A percentile compares a stretch with the other conserved stretches of the same genome.
Evolutionary conservation across 768 basidiomycete species (phyloP).

Genomic region (Dacryopinax spathularia): DNA sequence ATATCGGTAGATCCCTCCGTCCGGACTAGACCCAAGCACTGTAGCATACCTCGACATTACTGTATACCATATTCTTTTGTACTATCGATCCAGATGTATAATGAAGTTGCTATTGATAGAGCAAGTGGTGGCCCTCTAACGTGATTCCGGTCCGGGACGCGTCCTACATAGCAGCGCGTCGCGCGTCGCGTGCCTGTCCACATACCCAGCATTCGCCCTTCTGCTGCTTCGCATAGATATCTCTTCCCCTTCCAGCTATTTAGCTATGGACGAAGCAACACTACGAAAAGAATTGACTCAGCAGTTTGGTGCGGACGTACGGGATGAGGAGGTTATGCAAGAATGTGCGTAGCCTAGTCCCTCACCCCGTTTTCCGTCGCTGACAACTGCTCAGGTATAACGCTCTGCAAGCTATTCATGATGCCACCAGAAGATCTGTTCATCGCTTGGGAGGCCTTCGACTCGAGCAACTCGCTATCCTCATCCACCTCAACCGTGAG

Average conservation of each 20-base stretch:
- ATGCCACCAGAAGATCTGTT: constrained; percentile 26
- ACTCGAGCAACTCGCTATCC: constrained; percentile 16
- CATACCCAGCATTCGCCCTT: background rate
- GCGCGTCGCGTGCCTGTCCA: background rate
- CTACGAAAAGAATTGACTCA: constrained; percentile 1
- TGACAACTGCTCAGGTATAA: constrained; percentile 21
- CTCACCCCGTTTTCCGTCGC: background rate
- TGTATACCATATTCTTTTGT: background rate
- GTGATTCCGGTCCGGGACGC: background rate
- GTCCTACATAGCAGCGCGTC: background rate
- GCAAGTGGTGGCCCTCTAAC: background rate
- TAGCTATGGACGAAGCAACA: background rate
- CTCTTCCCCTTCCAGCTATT: too few species aligned
- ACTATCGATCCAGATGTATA: background rate
- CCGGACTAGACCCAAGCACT: background rate
- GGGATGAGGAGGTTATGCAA: constrained; percentile 21
- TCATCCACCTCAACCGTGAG: constrained; percentile 4
- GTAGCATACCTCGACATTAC: background rate
- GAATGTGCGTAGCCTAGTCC: constrained; percentile 21
- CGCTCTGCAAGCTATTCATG: constrained; percentile 28
- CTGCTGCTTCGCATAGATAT: background rate
- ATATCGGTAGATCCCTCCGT: background rate
- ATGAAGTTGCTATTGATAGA: background rate
- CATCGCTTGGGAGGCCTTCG: constrained; percentile 33
- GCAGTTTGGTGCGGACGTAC: constrained; percentile 8